Evolutionary conservation across 2,329 filamentous ascomycete genomes (phyloP), one percentile per base, ranked within the genome.

Genomic region (Botrytis sinoallii): DNA sequence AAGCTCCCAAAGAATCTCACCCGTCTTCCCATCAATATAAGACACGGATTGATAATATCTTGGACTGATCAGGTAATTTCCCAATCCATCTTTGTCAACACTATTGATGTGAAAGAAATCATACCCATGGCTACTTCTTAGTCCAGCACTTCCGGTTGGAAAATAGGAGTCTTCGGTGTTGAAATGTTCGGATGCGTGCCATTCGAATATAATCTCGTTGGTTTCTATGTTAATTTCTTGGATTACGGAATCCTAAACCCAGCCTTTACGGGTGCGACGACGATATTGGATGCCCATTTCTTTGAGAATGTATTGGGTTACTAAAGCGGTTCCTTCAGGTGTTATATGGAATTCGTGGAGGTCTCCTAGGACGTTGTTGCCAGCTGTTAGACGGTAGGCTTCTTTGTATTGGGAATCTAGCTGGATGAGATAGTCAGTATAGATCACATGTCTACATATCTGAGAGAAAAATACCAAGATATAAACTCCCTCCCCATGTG

Each of bases 41-140:
- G 84, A 83, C 8, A 86, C 20, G 0, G 20, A 32, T 64, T 83
- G 84, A 29, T 82, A 80, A 76, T 85, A 83, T 18, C 84, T 82
- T 2, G 82, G 83, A 0, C 84, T 86, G 29, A 86, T 81, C 32
- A 87, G 78, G 72, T 86, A 86, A 77, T 87, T 83, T 1, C 85
- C 82, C 1, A 79, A 75, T 9, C 63, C 25, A 69, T 82, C 80
- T 74, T 83, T 83, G 74, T 83, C 82, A 9, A 84, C 79, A 10
- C 81, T 82, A 76, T 84, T 77, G 52, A 78, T 77, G 40, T 78
- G 77, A 40, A 77, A 78, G 70, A 76, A 78, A 69, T 77, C 77
- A 85, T 78, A 87, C 4, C 55, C 71, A 48, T 71, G 70, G 4
- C 44, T 66, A 14, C 46, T 66, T 4, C 60, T 57, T 12, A 69